Conservation (phyloP, 345 rosid species). For the Populus alba region DNA sequence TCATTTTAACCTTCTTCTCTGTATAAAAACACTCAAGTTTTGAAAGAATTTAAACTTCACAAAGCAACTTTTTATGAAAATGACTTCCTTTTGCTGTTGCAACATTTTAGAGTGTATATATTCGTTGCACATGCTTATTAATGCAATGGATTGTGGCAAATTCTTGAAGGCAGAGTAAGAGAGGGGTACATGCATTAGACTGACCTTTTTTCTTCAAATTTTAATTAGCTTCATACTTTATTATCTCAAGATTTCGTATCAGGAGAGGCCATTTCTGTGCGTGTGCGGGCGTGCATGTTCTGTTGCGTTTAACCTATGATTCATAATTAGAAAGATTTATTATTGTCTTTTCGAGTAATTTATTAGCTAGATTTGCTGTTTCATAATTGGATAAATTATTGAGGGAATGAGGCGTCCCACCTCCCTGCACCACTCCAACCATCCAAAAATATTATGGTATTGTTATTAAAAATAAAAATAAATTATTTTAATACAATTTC, state of each 20-base stretch:
- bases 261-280: neutral
- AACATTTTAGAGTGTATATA: neutral
- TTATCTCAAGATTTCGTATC: neutral
- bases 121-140: neutral
- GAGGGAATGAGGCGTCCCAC: constrained; percentile 11
- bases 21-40: too few relatives aligned
- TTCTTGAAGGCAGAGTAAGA: neutral
- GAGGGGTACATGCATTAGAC: neutral
- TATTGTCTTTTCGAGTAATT: too few relatives aligned
- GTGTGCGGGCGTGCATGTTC: neutral
- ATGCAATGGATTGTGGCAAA: neutral
- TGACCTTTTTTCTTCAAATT: neutral
- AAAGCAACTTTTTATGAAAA: too few relatives aligned
- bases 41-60: too few relatives aligned
- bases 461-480: too few relatives aligned
- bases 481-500: too few relatives aligned
- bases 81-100: too few relatives aligned
- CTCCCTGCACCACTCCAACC: neutral
- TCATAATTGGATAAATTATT: constrained; percentile 27
- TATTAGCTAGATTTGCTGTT: neutral
- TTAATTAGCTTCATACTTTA: neutral
- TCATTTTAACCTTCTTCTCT: too few relatives aligned
- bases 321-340: neutral
- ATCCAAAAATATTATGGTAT: too few relatives aligned
- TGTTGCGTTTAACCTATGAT: neutral